These are phyloP conservation scores for Leishmania mexicana DNA, from an alignment of 208 protist genomes.

Conservation along the genomic window DNA sequence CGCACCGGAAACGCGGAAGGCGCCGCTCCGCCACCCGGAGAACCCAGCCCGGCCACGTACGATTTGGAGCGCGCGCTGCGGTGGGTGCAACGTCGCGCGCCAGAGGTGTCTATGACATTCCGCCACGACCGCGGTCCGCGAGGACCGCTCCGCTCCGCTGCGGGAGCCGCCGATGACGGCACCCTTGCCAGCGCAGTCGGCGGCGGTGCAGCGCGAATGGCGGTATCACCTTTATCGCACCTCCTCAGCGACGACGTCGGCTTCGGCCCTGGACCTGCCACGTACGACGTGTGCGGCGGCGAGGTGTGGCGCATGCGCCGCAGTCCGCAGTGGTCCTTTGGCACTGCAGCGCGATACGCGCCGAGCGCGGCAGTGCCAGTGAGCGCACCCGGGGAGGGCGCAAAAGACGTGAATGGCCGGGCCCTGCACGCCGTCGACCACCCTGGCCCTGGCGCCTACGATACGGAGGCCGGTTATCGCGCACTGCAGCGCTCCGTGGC, in stretches of 20 bases:
- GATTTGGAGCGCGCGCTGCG: constrained; percentile 20
- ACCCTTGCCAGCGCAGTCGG: not conserved
- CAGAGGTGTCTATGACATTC: constrained; percentile 30
- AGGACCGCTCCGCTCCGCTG: constrained; percentile 20
- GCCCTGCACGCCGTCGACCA: not conserved
- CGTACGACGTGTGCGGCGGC: constrained; percentile 30
- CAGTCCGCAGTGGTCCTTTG: constrained; percentile 34
- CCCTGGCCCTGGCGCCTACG: constrained; percentile 31
- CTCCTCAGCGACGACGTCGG: not conserved
- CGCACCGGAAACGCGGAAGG: not conserved
- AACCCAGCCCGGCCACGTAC: constrained; percentile 34
- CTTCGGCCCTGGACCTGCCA: constrained; percentile 40
- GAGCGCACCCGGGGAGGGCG: not conserved
- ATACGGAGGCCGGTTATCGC: constrained; percentile 18
- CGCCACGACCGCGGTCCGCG: constrained; percentile 32
- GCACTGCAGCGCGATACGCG: constrained; percentile 24
- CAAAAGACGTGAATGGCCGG: not conserved
- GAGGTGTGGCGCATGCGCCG: constrained; percentile 15
- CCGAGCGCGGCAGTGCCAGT: not conserved
- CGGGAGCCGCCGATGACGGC: not conserved
- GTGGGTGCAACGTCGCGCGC: constrained; percentile 17
- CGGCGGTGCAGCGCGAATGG: not conserved
- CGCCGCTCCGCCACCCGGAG: constrained; percentile 16
- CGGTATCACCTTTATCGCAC: not conserved
- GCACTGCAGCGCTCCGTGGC: constrained; percentile 8